Percentiles rank a stretch among this genome's conserved stretches.
phyloP scores from a whole-genome alignment of 1,284 basidiomycete genomes.

The Heterobasidion irregulare region DNA sequence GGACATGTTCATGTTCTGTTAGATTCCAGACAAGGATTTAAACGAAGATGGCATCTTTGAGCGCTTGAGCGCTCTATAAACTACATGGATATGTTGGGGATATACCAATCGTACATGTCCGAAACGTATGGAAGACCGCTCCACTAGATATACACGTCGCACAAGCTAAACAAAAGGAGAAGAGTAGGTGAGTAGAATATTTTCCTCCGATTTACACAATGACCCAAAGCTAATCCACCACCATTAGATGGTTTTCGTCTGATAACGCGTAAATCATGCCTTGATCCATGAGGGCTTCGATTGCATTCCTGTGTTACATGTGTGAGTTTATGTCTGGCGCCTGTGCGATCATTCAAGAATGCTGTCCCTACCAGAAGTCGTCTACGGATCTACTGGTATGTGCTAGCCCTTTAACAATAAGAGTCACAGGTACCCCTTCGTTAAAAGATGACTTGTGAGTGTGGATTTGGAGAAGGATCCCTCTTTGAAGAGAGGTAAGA shows the following conservation, averaged over 20 bases:
- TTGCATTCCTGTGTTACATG: not conserved
- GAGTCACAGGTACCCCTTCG: conserved; percentile 57
- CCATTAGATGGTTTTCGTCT: not conserved
- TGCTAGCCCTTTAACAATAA: conserved; percentile 42
- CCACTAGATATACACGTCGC: not conserved
- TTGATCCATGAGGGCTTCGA: conserved; percentile 1
- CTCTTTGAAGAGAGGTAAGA: conserved; percentile 53
- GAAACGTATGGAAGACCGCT: too few relatives aligned
- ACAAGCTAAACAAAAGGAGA: not conserved
- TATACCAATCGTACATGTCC: too few relatives aligned
- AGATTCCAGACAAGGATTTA: too few relatives aligned
- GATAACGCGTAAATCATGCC: conserved; percentile 2
- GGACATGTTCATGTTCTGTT: too few relatives aligned
- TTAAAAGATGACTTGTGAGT: conserved; percentile 24
- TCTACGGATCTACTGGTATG: conserved; percentile 25
- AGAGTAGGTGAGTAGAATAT: not conserved
- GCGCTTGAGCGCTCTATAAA: too few relatives aligned
- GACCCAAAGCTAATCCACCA: not conserved
- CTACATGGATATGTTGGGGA: too few relatives aligned
- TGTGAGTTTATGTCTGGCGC: not conserved
- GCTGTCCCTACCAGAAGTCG: conserved; percentile 37
- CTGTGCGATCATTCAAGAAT: too few relatives aligned
- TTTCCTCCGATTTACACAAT: not conserved
- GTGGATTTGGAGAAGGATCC: conserved; percentile 56
- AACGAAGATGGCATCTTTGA: too few relatives aligned